Base-by-base conservation (phyloP, 768 basidiomycete genomes). In the Hygrocybe punicea region DNA sequence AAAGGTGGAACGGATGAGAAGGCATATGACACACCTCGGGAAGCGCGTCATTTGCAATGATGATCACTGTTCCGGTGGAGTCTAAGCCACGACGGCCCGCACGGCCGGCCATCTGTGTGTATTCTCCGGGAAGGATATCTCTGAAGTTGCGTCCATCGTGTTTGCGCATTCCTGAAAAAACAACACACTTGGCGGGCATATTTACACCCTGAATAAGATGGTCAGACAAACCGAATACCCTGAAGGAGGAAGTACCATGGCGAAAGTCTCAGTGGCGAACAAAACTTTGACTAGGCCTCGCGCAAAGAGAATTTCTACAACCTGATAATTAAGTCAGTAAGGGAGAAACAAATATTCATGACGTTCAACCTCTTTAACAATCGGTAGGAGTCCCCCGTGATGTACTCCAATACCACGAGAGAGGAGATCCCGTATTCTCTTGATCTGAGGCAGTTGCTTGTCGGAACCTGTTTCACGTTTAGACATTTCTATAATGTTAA, bases 71-170 rank as follows among this genome's bases (percentile, higher is more conserved):
- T 36, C 97, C 97, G 0, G 94, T 98, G 4, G 88, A 76, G 68
- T 99, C 97, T 25, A 99, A 76, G 10, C 97, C 97, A 69, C 97
- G 88, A 34, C 97, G 86, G 21, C 97, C 97, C 14, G 97, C 97
- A 62, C 97, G 88, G 5, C 97, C 97, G 7, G 97, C 95, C 97
- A 99, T 99, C 66, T 99, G 97, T 0, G 96, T 99, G 67, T 98
- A 98, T 72, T 94, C 93, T 39, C 91, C 94, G 23, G 93, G 88
- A 1, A 92, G 72, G 34, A 96, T 86, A 39, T 93, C 91, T 58
- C 97, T 84, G 78, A 99, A 99, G 62, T 75, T 86, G 25, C 85
- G 83, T 4, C 97, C 97, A 62, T 99, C 97, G 67, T 98, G 96
- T 68, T 99, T 99, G 45, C 93, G 82, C 51, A 90, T 95, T 45